Conservation (phyloP, 345 rosid species). For the Euphorbia peplus region DNA sequence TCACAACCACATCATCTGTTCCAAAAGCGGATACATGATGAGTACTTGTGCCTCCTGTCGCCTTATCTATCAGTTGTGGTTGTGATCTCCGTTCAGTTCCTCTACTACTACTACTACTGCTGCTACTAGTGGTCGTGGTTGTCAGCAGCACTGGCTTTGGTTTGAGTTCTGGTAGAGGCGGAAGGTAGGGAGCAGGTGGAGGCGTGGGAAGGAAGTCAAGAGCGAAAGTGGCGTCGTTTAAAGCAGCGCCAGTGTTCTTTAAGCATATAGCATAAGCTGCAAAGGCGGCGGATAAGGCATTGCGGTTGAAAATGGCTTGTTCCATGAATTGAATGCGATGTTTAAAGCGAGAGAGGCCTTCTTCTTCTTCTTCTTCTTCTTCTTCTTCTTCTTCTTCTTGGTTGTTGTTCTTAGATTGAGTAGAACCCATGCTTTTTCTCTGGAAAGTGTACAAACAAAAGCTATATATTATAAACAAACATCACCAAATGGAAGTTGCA, state of each 20-base stretch:
- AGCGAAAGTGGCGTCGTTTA: slow-evolving; percentile 77
- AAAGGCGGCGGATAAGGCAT: slow-evolving; percentile 98
- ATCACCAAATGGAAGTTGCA: no score
- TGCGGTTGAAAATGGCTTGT: slow-evolving; percentile 63
- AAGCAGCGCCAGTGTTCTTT: slow-evolving; percentile 96
- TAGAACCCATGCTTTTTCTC: slow-evolving; percentile 99
- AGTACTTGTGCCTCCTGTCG: slow-evolving; percentile 6
- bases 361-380: slow-evolving; percentile 96
- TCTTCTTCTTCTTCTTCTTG: no score
- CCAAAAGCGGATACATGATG: slow-evolving; percentile 35
- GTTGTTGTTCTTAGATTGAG: no score
- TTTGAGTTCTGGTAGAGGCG: slow-evolving; percentile 65
- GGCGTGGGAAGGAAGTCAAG: neutral
- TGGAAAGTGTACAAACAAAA: no score
- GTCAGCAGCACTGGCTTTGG: slow-evolving; percentile 41
- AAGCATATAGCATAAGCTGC: slow-evolving; percentile 68
- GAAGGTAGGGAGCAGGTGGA: neutral
- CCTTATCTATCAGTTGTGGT: slow-evolving; percentile 11
- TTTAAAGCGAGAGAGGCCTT: slow-evolving; percentile 76
- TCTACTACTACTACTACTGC: no score
- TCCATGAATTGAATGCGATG: slow-evolving; percentile 65
- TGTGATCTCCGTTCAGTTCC: slow-evolving; percentile 33
- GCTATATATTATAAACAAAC: no score
- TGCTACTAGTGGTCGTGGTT: slow-evolving; percentile 60
- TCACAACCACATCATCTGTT: slow-evolving; percentile 14